Evolutionary conservation across 306 rosid species (phyloP).

Genomic region (Vicia faba): DNA sequence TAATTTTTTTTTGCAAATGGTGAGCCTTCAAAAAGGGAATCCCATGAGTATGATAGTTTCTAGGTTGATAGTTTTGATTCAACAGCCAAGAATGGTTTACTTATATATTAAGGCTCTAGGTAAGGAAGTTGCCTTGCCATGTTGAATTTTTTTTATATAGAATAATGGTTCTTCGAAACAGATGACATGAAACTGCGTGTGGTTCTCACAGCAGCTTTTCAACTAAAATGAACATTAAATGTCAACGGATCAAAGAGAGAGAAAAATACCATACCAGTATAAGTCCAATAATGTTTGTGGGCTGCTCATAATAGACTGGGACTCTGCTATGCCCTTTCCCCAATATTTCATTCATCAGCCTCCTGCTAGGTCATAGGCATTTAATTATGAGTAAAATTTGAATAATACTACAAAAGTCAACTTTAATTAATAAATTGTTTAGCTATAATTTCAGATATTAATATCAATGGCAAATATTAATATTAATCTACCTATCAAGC

Average conservation of each 20-base stretch:
- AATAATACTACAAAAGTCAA: slow-evolving; percentile 19
- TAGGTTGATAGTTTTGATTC: slow-evolving; percentile 22
- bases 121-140: not conserved
- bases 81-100: not conserved
- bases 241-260: slow-evolving; percentile 5
- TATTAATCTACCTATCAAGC: slow-evolving; percentile 76
- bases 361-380: slow-evolving; percentile 49
- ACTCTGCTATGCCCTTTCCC: slow-evolving; percentile 97
- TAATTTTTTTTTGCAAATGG: slow-evolving; percentile 2
- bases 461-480: slow-evolving; percentile 80
- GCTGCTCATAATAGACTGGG: slow-evolving; percentile 89
- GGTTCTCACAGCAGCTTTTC: slow-evolving; percentile 11
- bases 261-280: slow-evolving; percentile 52
- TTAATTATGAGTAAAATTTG: slow-evolving; percentile 28
- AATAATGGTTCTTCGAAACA: not conserved
- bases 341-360: slow-evolving; percentile 69
- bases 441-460: no score
- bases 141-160: not conserved
- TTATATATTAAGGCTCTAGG: not conserved
- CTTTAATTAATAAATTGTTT: slow-evolving; percentile 9
- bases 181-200: slow-evolving; percentile 5
- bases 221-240: slow-evolving; percentile 17
- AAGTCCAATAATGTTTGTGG: slow-evolving; percentile 84
- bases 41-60: slow-evolving; percentile 13
- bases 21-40: not conserved